Evolutionary conservation across 495 filamentous ascomycete genomes (phyloP).

Genomic region (Aspergillus leporis): DNA sequence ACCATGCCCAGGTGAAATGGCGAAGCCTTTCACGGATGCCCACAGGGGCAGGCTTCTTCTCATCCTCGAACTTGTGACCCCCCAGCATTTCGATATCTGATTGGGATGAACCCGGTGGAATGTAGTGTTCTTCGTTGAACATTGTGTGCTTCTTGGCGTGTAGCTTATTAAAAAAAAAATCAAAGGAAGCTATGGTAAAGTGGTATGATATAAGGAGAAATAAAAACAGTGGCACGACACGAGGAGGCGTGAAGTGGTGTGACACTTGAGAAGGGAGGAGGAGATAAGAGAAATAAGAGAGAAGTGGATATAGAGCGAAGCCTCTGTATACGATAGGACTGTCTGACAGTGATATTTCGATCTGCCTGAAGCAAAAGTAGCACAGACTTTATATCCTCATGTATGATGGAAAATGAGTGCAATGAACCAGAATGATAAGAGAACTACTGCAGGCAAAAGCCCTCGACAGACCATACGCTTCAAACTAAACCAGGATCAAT

Average conservation of each 20-base stretch:
- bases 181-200: not conserved
- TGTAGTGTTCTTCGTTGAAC: constrained; percentile 19
- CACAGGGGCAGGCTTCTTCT: constrained; percentile 20
- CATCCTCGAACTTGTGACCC: constrained; percentile 16
- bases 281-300: not conserved
- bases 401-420: not conserved
- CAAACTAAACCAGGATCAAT: constrained; percentile 1
- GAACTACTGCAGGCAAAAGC: constrained; percentile 6
- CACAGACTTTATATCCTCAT: constrained; percentile 3
- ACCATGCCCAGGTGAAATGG: constrained; percentile 77
- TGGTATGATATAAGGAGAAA: not conserved
- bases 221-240: not conserved
- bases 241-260: not conserved
- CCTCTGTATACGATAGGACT: not conserved
- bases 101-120: constrained; percentile 23
- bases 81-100: constrained; percentile 29
- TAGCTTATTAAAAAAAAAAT: constrained; percentile 1
- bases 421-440: not conserved
- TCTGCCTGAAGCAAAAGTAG: not conserved
- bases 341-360: not conserved
- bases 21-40: constrained; percentile 50
- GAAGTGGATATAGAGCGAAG: not conserved
- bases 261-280: not conserved
- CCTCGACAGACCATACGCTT: not conserved
- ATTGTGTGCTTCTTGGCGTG: not conserved